Percentiles rank a stretch among this genome's conserved stretches.
These are phyloP conservation scores for Boletus subluridellus DNA, from an alignment of 1,284 basidiomycete species.

Conservation along the genomic window DNA sequence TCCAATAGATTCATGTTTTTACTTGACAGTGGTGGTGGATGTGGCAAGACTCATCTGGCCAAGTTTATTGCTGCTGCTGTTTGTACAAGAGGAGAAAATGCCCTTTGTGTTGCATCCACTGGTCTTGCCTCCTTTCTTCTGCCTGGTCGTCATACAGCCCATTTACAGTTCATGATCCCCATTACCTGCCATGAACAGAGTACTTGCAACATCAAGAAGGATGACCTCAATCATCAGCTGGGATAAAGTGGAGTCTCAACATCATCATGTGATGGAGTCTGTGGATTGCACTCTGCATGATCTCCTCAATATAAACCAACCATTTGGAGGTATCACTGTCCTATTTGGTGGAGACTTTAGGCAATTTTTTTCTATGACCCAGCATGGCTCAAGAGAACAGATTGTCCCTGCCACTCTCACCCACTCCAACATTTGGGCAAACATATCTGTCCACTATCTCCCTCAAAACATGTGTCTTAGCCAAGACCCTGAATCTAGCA, in stretches of 20 bases:
- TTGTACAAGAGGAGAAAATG: constrained; percentile 12
- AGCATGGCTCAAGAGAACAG: constrained; percentile 33
- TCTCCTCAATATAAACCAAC: not conserved
- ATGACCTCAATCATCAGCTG: constrained; percentile 4
- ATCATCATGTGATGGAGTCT: too few relatives aligned
- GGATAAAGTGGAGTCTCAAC: too few relatives aligned
- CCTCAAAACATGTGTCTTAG: constrained; percentile 40
- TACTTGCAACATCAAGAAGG: constrained; percentile 33
- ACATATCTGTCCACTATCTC: constrained; percentile 31
- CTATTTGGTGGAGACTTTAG: too few relatives aligned
- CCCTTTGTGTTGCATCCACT: constrained; percentile 12
- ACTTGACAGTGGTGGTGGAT: constrained; percentile 45
- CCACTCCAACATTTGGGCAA: constrained; percentile 37
- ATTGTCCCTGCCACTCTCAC: constrained; percentile 37
- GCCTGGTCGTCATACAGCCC: constrained; percentile 8
- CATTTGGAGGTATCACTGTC: not conserved
- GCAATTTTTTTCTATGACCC: constrained; percentile 3
- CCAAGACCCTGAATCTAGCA: constrained; percentile 18
- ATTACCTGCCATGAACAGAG: constrained; percentile 31
- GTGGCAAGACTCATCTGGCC: constrained; percentile 50
- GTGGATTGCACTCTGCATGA: not conserved
- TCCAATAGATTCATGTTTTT: constrained; percentile 34
- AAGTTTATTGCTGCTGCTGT: constrained; percentile 38
- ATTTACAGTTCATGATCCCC: constrained; percentile 17
- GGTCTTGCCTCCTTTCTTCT: constrained; percentile 23